Conservation (phyloP, 2,329 filamentous ascomycete genomes). For the Neonectria neomacrospora region DNA sequence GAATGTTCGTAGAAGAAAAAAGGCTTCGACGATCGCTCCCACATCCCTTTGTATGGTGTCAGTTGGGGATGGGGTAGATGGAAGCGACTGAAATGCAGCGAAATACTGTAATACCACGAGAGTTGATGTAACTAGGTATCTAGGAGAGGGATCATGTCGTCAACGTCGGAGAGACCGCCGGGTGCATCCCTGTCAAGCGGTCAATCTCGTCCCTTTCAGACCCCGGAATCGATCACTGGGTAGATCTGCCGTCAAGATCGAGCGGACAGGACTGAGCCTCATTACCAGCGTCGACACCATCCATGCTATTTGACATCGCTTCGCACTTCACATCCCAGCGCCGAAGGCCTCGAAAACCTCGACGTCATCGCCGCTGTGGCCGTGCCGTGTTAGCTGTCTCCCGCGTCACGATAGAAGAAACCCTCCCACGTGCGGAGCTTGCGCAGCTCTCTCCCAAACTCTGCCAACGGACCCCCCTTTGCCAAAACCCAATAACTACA, state of each 20-base stretch:
- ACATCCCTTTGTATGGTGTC: neutral
- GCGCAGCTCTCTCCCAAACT: constrained; percentile 38
- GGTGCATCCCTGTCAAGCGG: constrained; percentile 34
- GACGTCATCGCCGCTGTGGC: constrained; percentile 18
- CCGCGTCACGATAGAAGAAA: neutral
- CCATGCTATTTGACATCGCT: constrained; percentile 4
- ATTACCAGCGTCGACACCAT: constrained; percentile 25
- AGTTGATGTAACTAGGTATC: neutral
- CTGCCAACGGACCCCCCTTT: constrained; percentile 28
- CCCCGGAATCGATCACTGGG: constrained; percentile 29
- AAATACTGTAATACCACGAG: neutral
- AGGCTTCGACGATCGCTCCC: constrained; percentile 1
- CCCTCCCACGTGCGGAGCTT: constrained; percentile 33
- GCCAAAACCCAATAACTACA: constrained; percentile 26
- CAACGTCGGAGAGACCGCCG: neutral
- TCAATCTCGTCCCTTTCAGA: constrained; percentile 30
- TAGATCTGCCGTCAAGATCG: constrained; percentile 44
- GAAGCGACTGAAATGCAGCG: constrained; percentile 3
- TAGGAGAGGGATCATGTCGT: neutral
- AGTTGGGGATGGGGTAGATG: neutral
- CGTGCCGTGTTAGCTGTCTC: constrained; percentile 21
- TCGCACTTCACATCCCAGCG: constrained; percentile 6
- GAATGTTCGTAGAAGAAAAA: constrained; percentile 21
- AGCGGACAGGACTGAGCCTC: constrained; percentile 33
- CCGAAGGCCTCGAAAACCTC: neutral